Percentiles rank a stretch among this genome's conserved stretches.
Conservation (phyloP, 371 early-diverging fungal species). For the Zychaea mexicana region DNA sequence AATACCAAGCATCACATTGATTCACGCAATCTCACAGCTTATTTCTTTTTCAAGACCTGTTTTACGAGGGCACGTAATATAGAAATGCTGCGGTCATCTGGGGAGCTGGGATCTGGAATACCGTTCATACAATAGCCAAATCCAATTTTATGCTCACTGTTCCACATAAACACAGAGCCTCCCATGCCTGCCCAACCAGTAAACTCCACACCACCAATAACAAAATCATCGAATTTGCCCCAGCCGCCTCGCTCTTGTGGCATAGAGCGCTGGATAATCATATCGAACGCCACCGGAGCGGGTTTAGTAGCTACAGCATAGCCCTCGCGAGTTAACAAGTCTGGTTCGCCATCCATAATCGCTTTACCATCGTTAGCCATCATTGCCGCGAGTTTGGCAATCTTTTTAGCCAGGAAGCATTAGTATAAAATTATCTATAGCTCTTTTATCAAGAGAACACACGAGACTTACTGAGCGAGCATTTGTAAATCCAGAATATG, state of each 20-base stretch:
- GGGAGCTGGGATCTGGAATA: constrained; percentile 30
- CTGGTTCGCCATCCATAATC: constrained; percentile 41
- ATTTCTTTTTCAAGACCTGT: neutral
- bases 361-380: constrained; percentile 70
- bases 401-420: constrained; percentile 28
- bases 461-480: constrained; percentile 53
- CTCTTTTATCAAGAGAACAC: neutral
- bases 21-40: no score
- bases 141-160: constrained; percentile 51
- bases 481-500: constrained; percentile 59
- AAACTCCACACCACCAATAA: constrained; percentile 11
- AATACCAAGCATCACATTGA: no score
- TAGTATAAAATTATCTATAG: neutral
- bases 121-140: constrained; percentile 52
- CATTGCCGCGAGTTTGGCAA: constrained; percentile 67
- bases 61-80: constrained; percentile 1
- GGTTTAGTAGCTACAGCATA: constrained; percentile 27
- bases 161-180: constrained; percentile 60
- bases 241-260: constrained; percentile 13
- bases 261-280: neutral
- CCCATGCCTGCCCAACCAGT: constrained; percentile 50
- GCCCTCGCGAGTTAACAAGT: constrained; percentile 29
- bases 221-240: neutral
- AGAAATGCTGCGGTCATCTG: constrained; percentile 6
- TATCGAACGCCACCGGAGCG: constrained; percentile 4